Conservation (phyloP, 257 asterid genomes). For the Primulina eburnea region DNA sequence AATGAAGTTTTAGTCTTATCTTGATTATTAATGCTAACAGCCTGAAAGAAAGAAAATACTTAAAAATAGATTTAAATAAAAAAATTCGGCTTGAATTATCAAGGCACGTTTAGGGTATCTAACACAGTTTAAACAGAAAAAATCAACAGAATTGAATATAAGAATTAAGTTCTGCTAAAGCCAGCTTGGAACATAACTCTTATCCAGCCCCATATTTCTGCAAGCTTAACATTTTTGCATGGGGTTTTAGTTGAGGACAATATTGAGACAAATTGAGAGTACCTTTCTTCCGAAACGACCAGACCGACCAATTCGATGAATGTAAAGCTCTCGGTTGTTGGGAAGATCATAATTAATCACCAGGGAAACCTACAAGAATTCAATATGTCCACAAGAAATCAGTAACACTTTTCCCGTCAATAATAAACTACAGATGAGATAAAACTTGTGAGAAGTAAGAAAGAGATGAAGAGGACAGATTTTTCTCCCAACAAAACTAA, state of each 20-base stretch:
- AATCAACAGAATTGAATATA: too few species aligned
- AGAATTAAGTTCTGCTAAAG: background rate
- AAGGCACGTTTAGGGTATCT: background rate
- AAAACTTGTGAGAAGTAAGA: background rate
- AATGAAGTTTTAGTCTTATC: background rate
- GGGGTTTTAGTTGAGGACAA: too few species aligned
- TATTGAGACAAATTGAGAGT: background rate
- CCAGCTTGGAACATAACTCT: background rate
- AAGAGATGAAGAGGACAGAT: background rate
- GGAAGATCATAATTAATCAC: slow-evolving; percentile 98
- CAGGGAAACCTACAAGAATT: slow-evolving; percentile 62
- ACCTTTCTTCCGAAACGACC: slow-evolving; percentile 99
- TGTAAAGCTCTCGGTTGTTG: slow-evolving; percentile 89
- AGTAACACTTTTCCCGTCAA: background rate
- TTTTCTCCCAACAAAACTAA: background rate
- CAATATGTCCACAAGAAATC: slow-evolving; percentile 11
- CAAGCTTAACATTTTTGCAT: background rate
- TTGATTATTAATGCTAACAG: background rate
- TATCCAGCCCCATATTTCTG: background rate
- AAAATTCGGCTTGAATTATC: background rate
- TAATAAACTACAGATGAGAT: background rate
- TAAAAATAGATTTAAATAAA: background rate
- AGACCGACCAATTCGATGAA: slow-evolving; percentile 95
- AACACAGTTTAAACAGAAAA: background rate
- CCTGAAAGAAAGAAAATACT: background rate